Conservation (phyloP, 768 basidiomycete species). For the Baorangia bicolor region DNA sequence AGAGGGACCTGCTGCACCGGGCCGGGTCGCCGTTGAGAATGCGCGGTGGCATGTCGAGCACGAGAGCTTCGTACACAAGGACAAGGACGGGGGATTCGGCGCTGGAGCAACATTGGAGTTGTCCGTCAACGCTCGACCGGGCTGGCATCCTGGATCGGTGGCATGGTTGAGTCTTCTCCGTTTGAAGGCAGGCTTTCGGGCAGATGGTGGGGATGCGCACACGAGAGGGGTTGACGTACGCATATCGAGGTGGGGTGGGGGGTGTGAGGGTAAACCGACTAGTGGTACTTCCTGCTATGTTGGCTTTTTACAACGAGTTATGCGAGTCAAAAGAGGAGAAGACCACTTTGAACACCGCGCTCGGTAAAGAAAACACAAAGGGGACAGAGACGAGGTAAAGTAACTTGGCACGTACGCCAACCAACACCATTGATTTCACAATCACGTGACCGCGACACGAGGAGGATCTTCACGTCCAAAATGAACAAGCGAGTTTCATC, state of each 20-base stretch:
- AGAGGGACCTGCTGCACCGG: constrained; percentile 9
- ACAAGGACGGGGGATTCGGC: background rate
- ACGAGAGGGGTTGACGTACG: constrained; percentile 14
- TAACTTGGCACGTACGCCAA: background rate
- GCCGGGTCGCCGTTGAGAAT: constrained; percentile 19
- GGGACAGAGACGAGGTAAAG: background rate
- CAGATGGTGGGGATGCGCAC: constrained; percentile 6
- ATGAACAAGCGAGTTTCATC: too few species aligned
- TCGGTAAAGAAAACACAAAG: background rate
- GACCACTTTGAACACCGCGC: background rate
- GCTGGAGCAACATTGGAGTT: constrained; percentile 18
- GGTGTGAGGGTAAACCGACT: background rate
- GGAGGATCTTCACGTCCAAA: constrained; percentile 13
- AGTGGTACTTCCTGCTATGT: background rate
- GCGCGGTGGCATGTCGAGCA: constrained; percentile 33
- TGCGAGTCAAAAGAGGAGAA: background rate
- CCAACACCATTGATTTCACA: constrained; percentile 21
- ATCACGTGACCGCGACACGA: constrained; percentile 30
- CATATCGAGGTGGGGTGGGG: constrained; percentile 12
- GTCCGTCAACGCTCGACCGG: constrained; percentile 16
- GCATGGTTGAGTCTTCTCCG: constrained; percentile 26
- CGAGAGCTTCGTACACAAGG: constrained; percentile 15
- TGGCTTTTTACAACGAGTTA: background rate
- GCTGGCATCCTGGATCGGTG: constrained; percentile 14
- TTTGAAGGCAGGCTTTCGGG: constrained; percentile 22